These are phyloP conservation scores for Aspergillus ellipticus DNA, from an alignment of 495 filamentous ascomycete genomes.

Conservation along the genomic window DNA sequence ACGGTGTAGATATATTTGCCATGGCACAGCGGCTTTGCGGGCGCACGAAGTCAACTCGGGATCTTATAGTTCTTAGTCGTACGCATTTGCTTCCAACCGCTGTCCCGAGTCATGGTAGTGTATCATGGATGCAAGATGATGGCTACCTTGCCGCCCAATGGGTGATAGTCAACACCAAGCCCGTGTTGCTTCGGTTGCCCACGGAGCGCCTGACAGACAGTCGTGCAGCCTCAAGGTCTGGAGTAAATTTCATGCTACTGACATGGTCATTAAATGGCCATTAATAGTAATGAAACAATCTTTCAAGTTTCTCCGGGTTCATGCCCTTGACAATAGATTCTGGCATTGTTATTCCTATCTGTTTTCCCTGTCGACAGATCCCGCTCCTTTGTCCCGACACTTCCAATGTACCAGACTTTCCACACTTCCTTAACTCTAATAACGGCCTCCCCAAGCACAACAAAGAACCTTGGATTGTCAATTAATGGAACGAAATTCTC, in stretches of 20 bases:
- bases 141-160: background rate
- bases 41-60: background rate
- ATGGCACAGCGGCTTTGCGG: background rate
- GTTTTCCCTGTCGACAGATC: conserved; percentile 26
- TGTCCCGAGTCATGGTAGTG: background rate
- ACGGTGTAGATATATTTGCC: conserved; percentile 4
- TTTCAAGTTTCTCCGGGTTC: background rate
- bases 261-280: background rate
- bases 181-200: background rate
- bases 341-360: too few relatives aligned
- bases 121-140: background rate
- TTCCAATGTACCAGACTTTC: conserved; percentile 47
- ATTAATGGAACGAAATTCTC: background rate
- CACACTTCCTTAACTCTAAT: conserved; percentile 53
- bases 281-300: background rate
- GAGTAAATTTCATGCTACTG: background rate
- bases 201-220: background rate
- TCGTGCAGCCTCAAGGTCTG: background rate
- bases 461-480: background rate
- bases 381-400: conserved; percentile 42
- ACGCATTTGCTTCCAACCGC: background rate
- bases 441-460: conserved; percentile 26
- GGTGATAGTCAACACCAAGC: background rate
- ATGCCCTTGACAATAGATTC: background rate
- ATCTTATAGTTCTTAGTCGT: background rate